Evolutionary conservation across 805 yeast genomes (phyloP), one percentile per base, ranked within the genome.

Genomic region (Candida dajiaensis): DNA sequence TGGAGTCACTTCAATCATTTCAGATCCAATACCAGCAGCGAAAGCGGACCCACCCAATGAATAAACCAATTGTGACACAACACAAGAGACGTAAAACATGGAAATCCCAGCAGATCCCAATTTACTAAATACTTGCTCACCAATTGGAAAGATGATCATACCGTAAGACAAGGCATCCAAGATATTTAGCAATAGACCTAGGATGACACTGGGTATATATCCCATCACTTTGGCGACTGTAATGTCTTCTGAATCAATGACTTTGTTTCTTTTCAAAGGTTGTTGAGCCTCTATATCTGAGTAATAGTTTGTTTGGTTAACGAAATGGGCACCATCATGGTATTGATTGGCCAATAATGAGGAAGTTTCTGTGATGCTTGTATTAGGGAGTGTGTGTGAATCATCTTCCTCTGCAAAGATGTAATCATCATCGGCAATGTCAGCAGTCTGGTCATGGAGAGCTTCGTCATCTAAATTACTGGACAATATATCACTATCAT

Each of bases 1-100:
- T 2, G 99, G 99, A 2, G 97, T 95, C n/a, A 94, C 89, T 64
- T 94, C 99, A 54, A 94, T 94, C 99, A 94, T 94, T 67, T 94
- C 98, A 4, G 96, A 86, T 1, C 99, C 99, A 39, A 92, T 81
- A n/a, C 95, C 96, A 2, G 89, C 76, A 50, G 80, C 80, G 69
- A 94, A 92, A 9, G 87, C 85, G 15, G 96, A 87, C 1, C 95
- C 95, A 15, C 99, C 99, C 21, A 87, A 65, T 0, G 97, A 89
- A 61, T 79, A 90, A 6, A 89, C 86, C 52, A 89, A 67, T 64
- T 94, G 99, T 0, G 96, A 85, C 1, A 92, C 77, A n/a, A 94
- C 76, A 28, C 96, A 86, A 5, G 96, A 86, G 37, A 92, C 78
- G 65, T 94, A 94, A 65, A 94, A 94, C 94, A 94, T 86, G 2